Base-by-base conservation (phyloP, 2,329 filamentous ascomycete species). In the Ascochyta pisi region DNA sequence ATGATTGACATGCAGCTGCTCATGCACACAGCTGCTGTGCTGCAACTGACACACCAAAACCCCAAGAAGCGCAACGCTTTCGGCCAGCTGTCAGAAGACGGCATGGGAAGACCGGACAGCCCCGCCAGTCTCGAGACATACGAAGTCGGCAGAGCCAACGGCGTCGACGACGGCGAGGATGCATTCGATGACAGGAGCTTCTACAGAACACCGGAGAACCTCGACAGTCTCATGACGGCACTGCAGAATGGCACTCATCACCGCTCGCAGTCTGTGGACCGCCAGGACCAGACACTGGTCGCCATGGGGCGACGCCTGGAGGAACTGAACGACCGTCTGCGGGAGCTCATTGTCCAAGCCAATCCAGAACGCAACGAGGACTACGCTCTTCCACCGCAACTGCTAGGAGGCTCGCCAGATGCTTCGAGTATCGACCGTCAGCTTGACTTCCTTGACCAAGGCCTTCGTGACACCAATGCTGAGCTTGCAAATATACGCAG, bases 21-120 rank as follows among this genome's bases (percentile, higher is more conserved):
- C 46, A 88, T 94, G 73, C 95, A 99, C 73, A 98, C 94, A 0
- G 93, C 95, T 13, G 94, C 91, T 40, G 91, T 99, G 35, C 79
- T 99, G 50, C 92, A 96, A 71, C 84, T 96, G 75, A 96, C 93
- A 8, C 93, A 98, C 76, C 89, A 16, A 16, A 16, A 16, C 0
- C 82, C 89, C n/a, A 81, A 82, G 54, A 89, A 85, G 68, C 85
- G 84, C 63, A 79, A 79, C 50, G 67, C 77, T 3, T 74, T 79
- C 7, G 77, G 81, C 13, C 75, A 78, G 74, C 31, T 68, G 19
- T 52, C 64, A 26, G 66, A 73, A 6, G 69, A 67, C 27, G 65
- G 62, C 34, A 67, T 64, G 27, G 62, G 75, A 40, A 75, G 91
- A 59, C 89, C 89, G 6, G 87, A 89, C 50, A 92, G 89, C 66